Base-by-base conservation (phyloP, 352 stramenopile species). In the Pythium guiyangense region DNA sequence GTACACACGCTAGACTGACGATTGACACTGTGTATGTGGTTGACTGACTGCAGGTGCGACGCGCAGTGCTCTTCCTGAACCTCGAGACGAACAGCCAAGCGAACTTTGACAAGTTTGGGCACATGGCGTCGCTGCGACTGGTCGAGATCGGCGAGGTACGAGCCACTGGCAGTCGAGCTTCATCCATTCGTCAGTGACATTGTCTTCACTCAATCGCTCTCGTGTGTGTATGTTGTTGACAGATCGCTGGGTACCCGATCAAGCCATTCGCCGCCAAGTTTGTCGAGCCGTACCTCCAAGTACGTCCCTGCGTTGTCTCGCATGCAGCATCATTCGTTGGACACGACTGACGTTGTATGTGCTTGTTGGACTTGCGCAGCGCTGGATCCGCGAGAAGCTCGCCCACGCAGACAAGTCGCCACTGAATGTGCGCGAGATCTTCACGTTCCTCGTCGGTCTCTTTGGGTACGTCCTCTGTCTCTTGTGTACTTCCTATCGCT, bases 31-130 rank as follows among this genome's bases (percentile, higher is more conserved):
- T 61, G 47, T n/a, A n/a, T n/a, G n/a, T n/a, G 35, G 56, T 45
- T 26, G 8, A 45, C n/a, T n/a, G 12, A 5, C n/a, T 31, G n/a
- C 43, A 88, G 78, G 69, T 87, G 49, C 77, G 77, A 53, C 71
- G 80, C n/a, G 79, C 83, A 12, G 86, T 92, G 45, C 59, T 90
- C 52, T 88, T 70, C 34, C 49, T 90, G 14, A 92, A 90, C 35
- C 56, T 86, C 10, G 79, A 92, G 54, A 90, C 74, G 22, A 88
- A 81, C 39, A 81, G 49, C 35, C 69, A 67, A 18, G 39, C 54
- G 10, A 88, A 84, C 59, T 92, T 92, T 55, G 77, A 90, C 35
- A 88, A 88, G 57, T 88, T 92, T 62, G 83, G 83, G 8, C 79
- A 92, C 63, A 70, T 92, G 40, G 70, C 77, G 10, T 88, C 83